Base-by-base conservation (phyloP, 139 green algal genomes). In the Diplosphaera chodatii region DNA sequence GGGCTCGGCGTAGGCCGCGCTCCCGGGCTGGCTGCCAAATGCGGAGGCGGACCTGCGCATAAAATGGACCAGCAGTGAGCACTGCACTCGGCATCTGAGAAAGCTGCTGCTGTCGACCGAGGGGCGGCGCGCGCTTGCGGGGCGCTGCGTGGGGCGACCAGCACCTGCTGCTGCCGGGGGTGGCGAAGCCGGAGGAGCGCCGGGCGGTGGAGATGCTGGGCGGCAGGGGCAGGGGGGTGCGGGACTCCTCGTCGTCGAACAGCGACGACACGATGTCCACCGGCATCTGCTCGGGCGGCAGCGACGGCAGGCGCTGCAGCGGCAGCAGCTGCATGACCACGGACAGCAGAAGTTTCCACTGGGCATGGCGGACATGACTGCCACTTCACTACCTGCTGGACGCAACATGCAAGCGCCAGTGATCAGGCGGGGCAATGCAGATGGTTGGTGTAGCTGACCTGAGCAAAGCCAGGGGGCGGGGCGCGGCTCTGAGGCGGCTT, bases 211-310 rank as follows among this genome's bases (percentile, higher is more conserved):
- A 64, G 33, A 62, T 65, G 41, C 32, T 37, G 55, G 31, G 56
- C 41, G 32, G 41, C 66, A 16, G 8, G 21, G 66, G 10, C 40
- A 22, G 21, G 16, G 30, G 25, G 20, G 66, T 23, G 41, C 65
- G n/a, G n/a, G n/a, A n/a, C n/a, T n/a, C 65, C 28, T 71, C 29
- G 25, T 41, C 33, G 25, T 55, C 34, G 16, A 68, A 48, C 33
- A 55, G 64, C 64, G 34, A 68, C 2, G 33, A 41, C 13, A 68
- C 25, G n/a, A 65, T 67, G 62, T 70, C 41, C n/a, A 69, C 25
- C 16, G 33, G 40, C 40, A 62, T n/a, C 40, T 69, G 62, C n/a
- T 70, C 41, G 28, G 25, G 62, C 23, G 62, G 66, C 41, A n/a
- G 41, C 25, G 62, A 27, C n/a, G 62, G 25, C n/a, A 70, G n/a